Evolutionary conservation across 148 eudicot species (phyloP), one percentile per base, ranked within the genome.

Genomic region (Chenopodium quinoa): DNA sequence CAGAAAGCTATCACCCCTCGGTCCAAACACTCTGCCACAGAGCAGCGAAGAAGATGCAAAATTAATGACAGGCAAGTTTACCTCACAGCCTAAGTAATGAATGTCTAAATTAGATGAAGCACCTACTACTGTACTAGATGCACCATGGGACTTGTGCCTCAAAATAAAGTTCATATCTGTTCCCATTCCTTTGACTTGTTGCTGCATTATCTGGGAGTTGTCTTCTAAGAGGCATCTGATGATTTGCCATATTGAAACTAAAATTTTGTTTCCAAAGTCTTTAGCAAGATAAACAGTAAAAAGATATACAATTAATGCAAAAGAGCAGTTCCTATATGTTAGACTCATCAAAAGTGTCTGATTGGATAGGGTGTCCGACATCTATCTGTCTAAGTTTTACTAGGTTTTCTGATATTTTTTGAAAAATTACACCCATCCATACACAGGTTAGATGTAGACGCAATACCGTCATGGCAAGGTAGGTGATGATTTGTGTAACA

Each of bases 1-100:
- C 95, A 92, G 84, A 96, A 89, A 84, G 93, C 97, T 64, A 94
- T 86, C 85, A 96, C 97, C 29, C 95, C 99, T 10, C 87, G 99
- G 67, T 96, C 99, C 37, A 96, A 96, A 76, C 99, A 96, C 86
- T 94, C 99, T 72, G 99, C 98, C 34, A 96, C 98, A 2, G 99
- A 96, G 88, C 99, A 96, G 78, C 95, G 98, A 44, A 88, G 99
- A 85, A 89, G 99, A 81, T 92, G 97, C 88, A 96, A 96, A 85
- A 94, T 96, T 78, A 96, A 96, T 86, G 99, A 96, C 91, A 93
- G 99, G 99, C 90, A 92, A 87, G 97, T 84, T 83, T 75, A 56
- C 32, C 19, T 75, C 58, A 76, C 75, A 63, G 17, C 68, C 66
- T 77, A 64, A 37, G 3, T 71, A 17, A 16, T 29, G 2, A 20